These are phyloP conservation scores for Cytospora piceae DNA, from an alignment of 2,329 filamentous ascomycete species.

Conservation along the genomic window DNA sequence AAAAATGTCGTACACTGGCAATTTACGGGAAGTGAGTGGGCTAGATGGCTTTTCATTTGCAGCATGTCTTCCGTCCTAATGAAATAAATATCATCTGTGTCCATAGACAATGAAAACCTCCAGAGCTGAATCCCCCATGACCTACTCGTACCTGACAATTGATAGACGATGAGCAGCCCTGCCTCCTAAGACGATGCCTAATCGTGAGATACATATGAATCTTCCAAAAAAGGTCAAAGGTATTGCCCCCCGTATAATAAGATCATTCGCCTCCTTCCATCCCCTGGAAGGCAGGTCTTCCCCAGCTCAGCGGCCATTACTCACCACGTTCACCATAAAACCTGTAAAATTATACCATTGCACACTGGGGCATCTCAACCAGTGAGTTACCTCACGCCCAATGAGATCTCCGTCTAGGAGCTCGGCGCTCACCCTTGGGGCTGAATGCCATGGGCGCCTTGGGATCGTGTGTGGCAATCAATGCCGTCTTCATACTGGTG, in stretches of 20 bases:
- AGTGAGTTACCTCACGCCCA: slow-evolving; percentile 1
- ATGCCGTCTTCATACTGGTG: not conserved
- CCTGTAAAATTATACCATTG: slow-evolving; percentile 4
- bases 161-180: slow-evolving; percentile 20
- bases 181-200: slow-evolving; percentile 26
- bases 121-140: slow-evolving; percentile 7
- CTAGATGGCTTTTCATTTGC: slow-evolving; percentile 13
- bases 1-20: not conserved
- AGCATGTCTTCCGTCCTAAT: slow-evolving; percentile 4
- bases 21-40: not conserved
- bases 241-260: slow-evolving; percentile 9
- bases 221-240: slow-evolving; percentile 19
- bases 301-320: slow-evolving; percentile 1
- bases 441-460: not conserved
- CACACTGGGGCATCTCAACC: not conserved
- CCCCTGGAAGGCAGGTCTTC: not conserved
- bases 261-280: slow-evolving; percentile 3
- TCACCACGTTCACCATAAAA: not conserved
- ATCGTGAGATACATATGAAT: slow-evolving; percentile 28
- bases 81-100: slow-evolving; percentile 9
- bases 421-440: not conserved
- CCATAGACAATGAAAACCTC: not conserved
- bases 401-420: slow-evolving; percentile 11
- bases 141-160: slow-evolving; percentile 19
- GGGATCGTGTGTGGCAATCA: not conserved